A percentile compares a stretch with the other conserved stretches of the same genome.
Conservation (phyloP, 305 asterid species). For the Rubia tinctorum region DNA sequence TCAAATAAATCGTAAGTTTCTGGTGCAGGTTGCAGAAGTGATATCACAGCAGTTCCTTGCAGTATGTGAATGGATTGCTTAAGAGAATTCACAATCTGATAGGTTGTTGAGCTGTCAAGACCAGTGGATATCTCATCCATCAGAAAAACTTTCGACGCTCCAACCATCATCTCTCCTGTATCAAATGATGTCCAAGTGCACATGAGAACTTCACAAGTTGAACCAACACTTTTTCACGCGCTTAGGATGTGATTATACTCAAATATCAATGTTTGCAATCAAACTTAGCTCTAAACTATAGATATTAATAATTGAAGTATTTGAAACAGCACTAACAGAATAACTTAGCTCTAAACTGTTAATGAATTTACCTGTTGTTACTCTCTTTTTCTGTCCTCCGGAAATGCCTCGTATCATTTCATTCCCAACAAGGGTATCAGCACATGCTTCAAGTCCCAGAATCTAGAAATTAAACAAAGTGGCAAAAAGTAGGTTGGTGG, state of each 20-base stretch:
- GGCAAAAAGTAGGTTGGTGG: background rate
- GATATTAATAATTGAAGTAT: background rate
- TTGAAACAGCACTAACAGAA: background rate
- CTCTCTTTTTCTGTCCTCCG: constrained; percentile 65
- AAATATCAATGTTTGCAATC: background rate
- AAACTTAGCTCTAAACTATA: background rate
- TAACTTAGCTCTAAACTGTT: background rate
- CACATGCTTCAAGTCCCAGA: constrained; percentile 59
- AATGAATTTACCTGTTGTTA: constrained; percentile 46
- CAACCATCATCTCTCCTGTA: constrained; percentile 66
- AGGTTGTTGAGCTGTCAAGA: constrained; percentile 67
- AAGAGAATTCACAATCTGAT: constrained; percentile 27
- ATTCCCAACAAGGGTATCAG: constrained; percentile 62
- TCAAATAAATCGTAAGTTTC: constrained; percentile 57
- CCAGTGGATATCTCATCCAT: constrained; percentile 83
- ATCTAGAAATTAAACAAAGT: constrained; percentile 28
- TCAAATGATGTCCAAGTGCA: background rate
- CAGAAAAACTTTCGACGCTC: constrained; percentile 54
- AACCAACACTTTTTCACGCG: background rate
- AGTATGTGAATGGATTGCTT: constrained; percentile 51
- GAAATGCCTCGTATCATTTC: constrained; percentile 55
- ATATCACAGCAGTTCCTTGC: constrained; percentile 54
- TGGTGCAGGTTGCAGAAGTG: constrained; percentile 67
- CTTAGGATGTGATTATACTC: background rate
- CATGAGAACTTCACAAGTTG: background rate